Evolutionary conservation across 768 basidiomycete genomes (phyloP), one percentile per base, ranked within the genome.

Genomic region (Lactarius deliciosus): DNA sequence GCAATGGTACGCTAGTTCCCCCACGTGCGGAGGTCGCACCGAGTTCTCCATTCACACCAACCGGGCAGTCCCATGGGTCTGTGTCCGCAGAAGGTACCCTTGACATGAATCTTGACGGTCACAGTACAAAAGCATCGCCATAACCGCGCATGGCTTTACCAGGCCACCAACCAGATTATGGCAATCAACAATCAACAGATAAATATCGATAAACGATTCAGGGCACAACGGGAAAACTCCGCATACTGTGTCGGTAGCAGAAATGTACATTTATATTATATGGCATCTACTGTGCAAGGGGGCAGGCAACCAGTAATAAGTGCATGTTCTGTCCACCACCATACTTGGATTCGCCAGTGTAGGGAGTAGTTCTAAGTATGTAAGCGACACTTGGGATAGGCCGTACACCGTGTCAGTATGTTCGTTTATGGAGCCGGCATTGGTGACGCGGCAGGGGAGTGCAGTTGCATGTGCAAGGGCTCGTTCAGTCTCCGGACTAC

Each of bases 401-500:
- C 28, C 5, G 18, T 40, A 28, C 30, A 16, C 47, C 22, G 43
- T 41, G 30, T 53, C 15, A n/a, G 20, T 9, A 34, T 32, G 13
- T 32, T 20, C 43, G 13, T 7, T 43, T 20, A 47, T 50, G 22
- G 25, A 7, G 38, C 43, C 8, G 55, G 30, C 15, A 54, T 38
- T 40, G 43, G 25, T 22, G 60, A 60, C 11, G 36, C 30, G 22
- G 38, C 43, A 7, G 64, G 47, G 5, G 47, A 40, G n/a, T 53
- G 9, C 57, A 20, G 57, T 28, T 22, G 61, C 43, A 30, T 69
- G 68, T 45, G 62, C 64, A 15, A 61, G 40, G 30, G 63, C 64
- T 25, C 70, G 70, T 59, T 87, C 86, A 18, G 79, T 80, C 73
- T 87, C 85, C 8, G 91, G 91, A 71, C 91, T 92, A 70, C 79